These are phyloP conservation scores for Aspergillus floridensis DNA, from an alignment of 2,329 filamentous ascomycete species.

Conservation along the genomic window DNA sequence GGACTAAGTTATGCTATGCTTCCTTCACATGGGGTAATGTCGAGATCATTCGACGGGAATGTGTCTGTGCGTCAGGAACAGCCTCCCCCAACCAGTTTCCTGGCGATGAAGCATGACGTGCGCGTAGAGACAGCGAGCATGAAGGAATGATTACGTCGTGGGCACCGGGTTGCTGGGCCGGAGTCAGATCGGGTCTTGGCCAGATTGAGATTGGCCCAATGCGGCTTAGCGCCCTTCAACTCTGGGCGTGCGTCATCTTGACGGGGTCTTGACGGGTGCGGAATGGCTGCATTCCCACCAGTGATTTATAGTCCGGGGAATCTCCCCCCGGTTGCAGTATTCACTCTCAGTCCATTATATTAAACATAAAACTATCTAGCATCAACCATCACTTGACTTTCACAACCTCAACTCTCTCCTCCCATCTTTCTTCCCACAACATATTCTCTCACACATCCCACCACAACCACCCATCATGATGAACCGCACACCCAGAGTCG, in stretches of 20 bases:
- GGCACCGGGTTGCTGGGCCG: neutral
- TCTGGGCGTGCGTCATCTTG: constrained; percentile 3
- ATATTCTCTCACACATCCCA: neutral
- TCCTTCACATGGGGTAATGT: neutral
- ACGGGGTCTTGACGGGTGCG: constrained; percentile 1
- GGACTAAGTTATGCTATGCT: neutral
- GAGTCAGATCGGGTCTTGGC: neutral
- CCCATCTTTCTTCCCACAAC: neutral
- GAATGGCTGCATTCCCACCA: neutral
- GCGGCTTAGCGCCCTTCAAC: neutral
- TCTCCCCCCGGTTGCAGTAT: neutral
- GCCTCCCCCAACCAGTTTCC: neutral
- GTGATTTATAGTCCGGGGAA: neutral
- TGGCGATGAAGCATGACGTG: neutral
- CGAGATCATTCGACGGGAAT: no score
- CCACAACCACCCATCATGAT: neutral
- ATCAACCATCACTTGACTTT: neutral
- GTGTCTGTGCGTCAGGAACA: neutral
- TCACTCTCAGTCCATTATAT: neutral
- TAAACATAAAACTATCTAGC: neutral
- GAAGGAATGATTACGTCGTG: neutral
- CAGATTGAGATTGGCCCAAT: neutral
- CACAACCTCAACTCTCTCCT: neutral
- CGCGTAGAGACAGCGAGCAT: neutral
- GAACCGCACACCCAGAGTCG: constrained; percentile 1